phyloP scores from a whole-genome alignment of 2,329 filamentous ascomycete genomes.

The Colletotrichum sojae region DNA sequence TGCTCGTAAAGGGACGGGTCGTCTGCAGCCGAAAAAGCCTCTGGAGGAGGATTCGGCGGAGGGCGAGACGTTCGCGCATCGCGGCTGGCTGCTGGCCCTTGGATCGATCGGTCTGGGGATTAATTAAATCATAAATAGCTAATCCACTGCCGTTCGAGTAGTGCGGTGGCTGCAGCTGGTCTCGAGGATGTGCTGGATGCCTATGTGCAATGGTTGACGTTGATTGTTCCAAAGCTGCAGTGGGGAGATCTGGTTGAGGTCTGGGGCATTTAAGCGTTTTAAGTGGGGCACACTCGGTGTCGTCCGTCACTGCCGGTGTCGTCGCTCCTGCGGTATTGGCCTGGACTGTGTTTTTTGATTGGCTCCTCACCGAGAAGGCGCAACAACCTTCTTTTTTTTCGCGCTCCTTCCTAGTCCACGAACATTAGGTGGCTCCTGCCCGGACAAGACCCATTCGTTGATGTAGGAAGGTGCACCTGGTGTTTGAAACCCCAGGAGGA shows the following conservation, averaged over 20 bases:
- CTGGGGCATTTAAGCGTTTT: too few relatives aligned
- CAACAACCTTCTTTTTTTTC: slow-evolving; percentile 5
- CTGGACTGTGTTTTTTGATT: slow-evolving; percentile 2
- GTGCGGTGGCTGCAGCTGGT: too few relatives aligned
- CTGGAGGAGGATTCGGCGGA: slow-evolving; percentile 51
- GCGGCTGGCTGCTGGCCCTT: slow-evolving; percentile 27
- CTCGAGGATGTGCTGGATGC: too few relatives aligned
- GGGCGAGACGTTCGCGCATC: slow-evolving; percentile 58
- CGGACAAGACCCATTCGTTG: slow-evolving; percentile 12
- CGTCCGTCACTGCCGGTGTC: too few relatives aligned
- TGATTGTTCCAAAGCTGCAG: too few relatives aligned
- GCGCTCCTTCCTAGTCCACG: neutral
- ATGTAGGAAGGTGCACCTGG: neutral
- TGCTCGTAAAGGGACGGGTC: slow-evolving; percentile 41
- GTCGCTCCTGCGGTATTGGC: neutral
- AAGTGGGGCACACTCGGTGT: too few relatives aligned
- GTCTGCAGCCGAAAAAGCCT: slow-evolving; percentile 38
- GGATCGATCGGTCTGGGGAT: neutral
- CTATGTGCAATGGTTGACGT: too few relatives aligned
- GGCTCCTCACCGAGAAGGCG: slow-evolving; percentile 17
- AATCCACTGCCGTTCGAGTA: too few relatives aligned
- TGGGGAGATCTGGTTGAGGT: too few relatives aligned
- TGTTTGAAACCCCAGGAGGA: neutral
- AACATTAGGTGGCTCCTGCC: neutral
- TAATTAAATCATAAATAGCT: too few relatives aligned